A percentile compares a stretch with the other conserved stretches of the same genome.
Evolutionary conservation across 2,329 filamentous ascomycete genomes (phyloP).

Genomic region (Coniochaeta sp.): DNA sequence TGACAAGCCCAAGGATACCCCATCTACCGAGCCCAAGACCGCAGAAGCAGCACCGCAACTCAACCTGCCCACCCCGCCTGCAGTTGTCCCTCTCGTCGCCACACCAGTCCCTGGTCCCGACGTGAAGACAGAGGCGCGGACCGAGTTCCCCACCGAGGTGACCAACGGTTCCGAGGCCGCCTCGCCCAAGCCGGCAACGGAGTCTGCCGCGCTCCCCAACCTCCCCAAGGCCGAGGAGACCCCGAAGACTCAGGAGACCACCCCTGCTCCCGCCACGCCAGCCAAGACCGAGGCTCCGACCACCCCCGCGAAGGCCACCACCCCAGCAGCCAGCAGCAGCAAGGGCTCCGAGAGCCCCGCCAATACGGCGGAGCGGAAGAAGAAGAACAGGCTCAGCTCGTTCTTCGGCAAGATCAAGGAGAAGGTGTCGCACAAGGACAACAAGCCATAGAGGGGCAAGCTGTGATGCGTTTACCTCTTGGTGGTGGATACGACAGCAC

Average conservation of each 20-base stretch:
- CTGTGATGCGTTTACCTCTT: not conserved
- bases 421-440: conserved; percentile 31
- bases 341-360: conserved; percentile 23
- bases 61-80: not conserved
- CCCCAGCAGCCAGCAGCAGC: conserved; percentile 17
- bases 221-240: conserved; percentile 12
- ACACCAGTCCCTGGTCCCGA: not conserved
- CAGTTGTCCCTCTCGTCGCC: not conserved
- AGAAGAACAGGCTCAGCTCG: conserved; percentile 57
- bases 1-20: not conserved
- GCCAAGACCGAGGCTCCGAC: conserved; percentile 11
- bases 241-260: conserved; percentile 4
- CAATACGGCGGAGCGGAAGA: conserved; percentile 54
- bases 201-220: not conserved
- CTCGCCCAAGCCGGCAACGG: conserved; percentile 11
- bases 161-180: conserved; percentile 13
- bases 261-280: conserved; percentile 11
- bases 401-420: conserved; percentile 53
- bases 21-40: conserved; percentile 1
- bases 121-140: not conserved
- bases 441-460: conserved; percentile 6
- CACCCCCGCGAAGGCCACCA: conserved; percentile 6
- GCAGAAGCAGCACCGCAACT: conserved; percentile 3
- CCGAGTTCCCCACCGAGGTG: not conserved
- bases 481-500: not conserved